phyloP scores from a whole-genome alignment of 495 filamentous ascomycete species.

The Penicillium samsonianum region DNA sequence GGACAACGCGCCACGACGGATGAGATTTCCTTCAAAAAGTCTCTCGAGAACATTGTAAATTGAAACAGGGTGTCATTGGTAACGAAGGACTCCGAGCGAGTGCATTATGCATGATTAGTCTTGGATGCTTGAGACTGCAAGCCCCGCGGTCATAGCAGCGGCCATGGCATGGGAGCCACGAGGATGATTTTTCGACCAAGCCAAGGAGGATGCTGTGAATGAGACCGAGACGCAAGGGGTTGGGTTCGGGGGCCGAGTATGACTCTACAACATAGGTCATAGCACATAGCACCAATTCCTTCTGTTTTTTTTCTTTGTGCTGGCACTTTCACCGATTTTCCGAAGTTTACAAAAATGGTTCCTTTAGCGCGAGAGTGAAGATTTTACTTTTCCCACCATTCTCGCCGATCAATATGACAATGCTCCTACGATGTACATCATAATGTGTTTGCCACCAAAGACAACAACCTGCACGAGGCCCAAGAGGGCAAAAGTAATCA shows the following conservation, averaged over 20 bases:
- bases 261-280: constrained; percentile 5
- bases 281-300: constrained; percentile 4
- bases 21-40: not conserved
- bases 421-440: not conserved
- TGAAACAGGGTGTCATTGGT: not conserved
- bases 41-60: not conserved
- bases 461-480: constrained; percentile 27
- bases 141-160: constrained; percentile 14
- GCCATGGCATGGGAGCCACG: constrained; percentile 23
- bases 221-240: constrained; percentile 23
- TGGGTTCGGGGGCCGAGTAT: constrained; percentile 13
- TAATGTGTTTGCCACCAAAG: constrained; percentile 12
- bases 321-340: constrained; percentile 3
- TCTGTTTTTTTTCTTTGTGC: not conserved
- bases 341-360: too few species aligned
- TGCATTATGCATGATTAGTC: constrained; percentile 7
- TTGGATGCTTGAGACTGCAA: constrained; percentile 1
- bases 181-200: constrained; percentile 8
- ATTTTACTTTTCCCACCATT: not conserved
- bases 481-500: constrained; percentile 21
- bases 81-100: constrained; percentile 2
- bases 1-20: constrained; percentile 4
- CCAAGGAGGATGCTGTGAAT: constrained; percentile 2
- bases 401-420: not conserved
- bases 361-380: not conserved